A percentile compares a stretch with the other conserved stretches of the same genome.
Evolutionary conservation across 805 yeast genomes (phyloP).

Genomic region (Candida suzukii): DNA sequence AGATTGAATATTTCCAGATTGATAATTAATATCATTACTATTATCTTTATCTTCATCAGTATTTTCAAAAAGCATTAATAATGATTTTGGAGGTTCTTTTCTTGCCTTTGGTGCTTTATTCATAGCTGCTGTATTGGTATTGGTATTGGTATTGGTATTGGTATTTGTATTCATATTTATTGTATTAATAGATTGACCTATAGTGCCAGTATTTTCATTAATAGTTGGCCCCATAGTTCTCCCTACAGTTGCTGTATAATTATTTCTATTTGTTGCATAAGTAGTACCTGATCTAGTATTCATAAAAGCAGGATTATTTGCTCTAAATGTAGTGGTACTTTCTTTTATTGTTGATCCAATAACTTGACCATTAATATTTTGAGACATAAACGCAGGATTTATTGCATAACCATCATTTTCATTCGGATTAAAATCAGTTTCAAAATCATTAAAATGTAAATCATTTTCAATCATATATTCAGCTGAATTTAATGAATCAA

Average conservation of each 20-base stretch:
- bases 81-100: constrained; percentile 63
- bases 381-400: neutral
- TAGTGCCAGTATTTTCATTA: too few relatives aligned
- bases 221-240: constrained; percentile 1
- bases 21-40: constrained; percentile 17
- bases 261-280: constrained; percentile 3
- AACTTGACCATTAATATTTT: neutral
- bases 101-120: constrained; percentile 20
- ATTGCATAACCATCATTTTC: constrained; percentile 1
- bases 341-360: neutral
- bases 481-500: constrained; percentile 69
- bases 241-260: neutral
- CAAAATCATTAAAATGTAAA: constrained; percentile 31
- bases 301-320: neutral
- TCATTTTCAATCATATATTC: constrained; percentile 72
- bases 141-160: neutral
- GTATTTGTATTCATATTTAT: too few relatives aligned
- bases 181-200: too few relatives aligned
- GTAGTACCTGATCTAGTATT: neutral
- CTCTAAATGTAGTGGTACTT: neutral
- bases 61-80: constrained; percentile 64
- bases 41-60: constrained; percentile 21
- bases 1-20: neutral
- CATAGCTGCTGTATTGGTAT: constrained; percentile 2
- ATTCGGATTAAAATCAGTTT: neutral